Conservation (phyloP, 2,329 filamentous ascomycete species). For the Fusarium globosum region DNA sequence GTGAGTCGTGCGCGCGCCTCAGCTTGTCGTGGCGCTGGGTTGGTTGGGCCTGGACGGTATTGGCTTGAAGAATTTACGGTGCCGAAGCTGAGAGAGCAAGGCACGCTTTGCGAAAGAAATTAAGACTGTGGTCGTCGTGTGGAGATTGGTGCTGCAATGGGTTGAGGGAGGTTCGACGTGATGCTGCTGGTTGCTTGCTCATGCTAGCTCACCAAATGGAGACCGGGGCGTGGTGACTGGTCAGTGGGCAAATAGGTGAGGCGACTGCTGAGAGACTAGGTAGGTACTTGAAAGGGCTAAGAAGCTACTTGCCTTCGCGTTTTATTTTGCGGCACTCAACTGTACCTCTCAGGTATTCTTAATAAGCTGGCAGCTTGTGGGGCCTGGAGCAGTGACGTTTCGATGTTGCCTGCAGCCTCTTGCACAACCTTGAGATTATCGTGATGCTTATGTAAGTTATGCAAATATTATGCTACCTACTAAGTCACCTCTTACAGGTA, state of each 20-base stretch:
- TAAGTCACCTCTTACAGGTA: background rate
- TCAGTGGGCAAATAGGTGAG: slow-evolving; percentile 30
- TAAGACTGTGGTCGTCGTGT: slow-evolving; percentile 14
- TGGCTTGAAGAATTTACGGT: slow-evolving; percentile 11
- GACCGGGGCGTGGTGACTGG: slow-evolving; percentile 38
- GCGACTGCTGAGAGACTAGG: slow-evolving; percentile 17
- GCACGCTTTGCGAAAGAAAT: slow-evolving; percentile 4
- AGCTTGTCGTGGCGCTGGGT: slow-evolving; percentile 38
- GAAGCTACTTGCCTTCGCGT: slow-evolving; percentile 33
- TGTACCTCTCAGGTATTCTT: slow-evolving; percentile 41
- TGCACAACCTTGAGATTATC: slow-evolving; percentile 12
- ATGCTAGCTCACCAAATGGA: slow-evolving; percentile 38
- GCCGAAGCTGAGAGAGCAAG: slow-evolving; percentile 2
- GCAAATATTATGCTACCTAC: background rate
- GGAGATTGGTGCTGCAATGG: slow-evolving; percentile 20
- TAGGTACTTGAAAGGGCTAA: background rate
- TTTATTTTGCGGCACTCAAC: background rate
- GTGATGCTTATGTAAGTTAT: slow-evolving; percentile 19
- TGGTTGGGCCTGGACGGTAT: background rate
- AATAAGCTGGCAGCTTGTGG: slow-evolving; percentile 38
- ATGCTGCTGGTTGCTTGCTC: slow-evolving; percentile 34
- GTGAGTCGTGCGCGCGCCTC: slow-evolving; percentile 44
- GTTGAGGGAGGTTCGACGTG: slow-evolving; percentile 31
- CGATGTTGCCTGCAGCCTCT: slow-evolving; percentile 48
- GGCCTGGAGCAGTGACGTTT: slow-evolving; percentile 48